These are phyloP conservation scores for Neoboletus subvelutipes DNA, from an alignment of 768 basidiomycete species.

Conservation along the genomic window DNA sequence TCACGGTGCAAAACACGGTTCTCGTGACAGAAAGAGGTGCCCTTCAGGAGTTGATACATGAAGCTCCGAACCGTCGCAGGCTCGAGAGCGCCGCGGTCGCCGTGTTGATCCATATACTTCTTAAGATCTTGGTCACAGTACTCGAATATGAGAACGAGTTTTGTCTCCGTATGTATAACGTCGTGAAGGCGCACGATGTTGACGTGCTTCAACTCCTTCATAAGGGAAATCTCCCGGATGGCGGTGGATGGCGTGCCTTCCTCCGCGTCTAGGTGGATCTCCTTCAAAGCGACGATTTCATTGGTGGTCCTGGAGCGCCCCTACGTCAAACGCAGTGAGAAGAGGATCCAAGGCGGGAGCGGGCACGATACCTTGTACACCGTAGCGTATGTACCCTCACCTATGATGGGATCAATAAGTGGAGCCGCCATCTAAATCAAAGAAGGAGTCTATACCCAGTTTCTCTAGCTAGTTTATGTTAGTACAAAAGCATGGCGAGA, in stretches of 20 bases:
- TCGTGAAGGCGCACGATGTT: conserved; percentile 98
- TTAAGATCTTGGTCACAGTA: conserved; percentile 98
- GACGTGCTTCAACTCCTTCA: conserved; percentile 99
- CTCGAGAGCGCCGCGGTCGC: conserved; percentile 93
- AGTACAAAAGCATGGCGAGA: background rate
- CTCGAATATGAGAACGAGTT: conserved; percentile 97
- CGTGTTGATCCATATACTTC: conserved; percentile 98
- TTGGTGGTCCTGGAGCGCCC: conserved; percentile 97
- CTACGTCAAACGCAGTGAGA: conserved; percentile 37
- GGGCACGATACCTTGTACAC: conserved; percentile 80
- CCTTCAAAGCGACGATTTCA: conserved; percentile 97
- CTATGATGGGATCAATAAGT: conserved; percentile 35
- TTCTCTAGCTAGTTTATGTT: conserved; percentile 73
- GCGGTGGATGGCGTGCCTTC: conserved; percentile 99
- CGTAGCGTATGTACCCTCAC: conserved; percentile 93
- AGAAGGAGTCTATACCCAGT: conserved; percentile 49
- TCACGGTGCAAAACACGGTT: conserved; percentile 97
- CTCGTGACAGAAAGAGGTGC: conserved; percentile 98
- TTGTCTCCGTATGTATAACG: conserved; percentile 98
- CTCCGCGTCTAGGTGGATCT: conserved; percentile 98
- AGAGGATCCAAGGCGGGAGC: background rate
- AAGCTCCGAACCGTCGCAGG: conserved; percentile 88
- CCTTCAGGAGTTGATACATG: conserved; percentile 96
- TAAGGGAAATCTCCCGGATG: conserved; percentile 97
- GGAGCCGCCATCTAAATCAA: background rate